phyloP scores from a whole-genome alignment of 2,329 filamentous ascomycete species.

The Teratosphaeria zuluensis region DNA sequence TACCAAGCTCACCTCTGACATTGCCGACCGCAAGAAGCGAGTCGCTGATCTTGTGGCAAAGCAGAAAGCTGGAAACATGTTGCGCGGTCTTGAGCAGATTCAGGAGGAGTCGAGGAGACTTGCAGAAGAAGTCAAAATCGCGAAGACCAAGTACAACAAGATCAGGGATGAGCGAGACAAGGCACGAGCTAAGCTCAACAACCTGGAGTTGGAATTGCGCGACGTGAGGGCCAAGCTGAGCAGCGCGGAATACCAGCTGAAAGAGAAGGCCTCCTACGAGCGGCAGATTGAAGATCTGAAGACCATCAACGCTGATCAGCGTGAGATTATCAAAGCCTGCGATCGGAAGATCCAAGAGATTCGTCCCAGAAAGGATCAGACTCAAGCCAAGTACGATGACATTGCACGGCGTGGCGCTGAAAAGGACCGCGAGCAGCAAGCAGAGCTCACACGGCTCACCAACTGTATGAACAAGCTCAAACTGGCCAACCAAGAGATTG shows the following conservation, averaged over 20 bases:
- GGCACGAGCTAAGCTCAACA: slow-evolving; percentile 54
- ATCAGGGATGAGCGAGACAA: slow-evolving; percentile 63
- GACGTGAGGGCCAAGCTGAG: slow-evolving; percentile 65
- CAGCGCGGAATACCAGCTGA: slow-evolving; percentile 61
- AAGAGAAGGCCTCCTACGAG: slow-evolving; percentile 65
- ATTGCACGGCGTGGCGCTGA: slow-evolving; percentile 59
- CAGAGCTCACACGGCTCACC: slow-evolving; percentile 60
- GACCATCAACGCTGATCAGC: slow-evolving; percentile 57
- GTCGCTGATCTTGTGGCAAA: slow-evolving; percentile 66
- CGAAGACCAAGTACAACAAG: slow-evolving; percentile 56
- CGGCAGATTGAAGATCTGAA: slow-evolving; percentile 65
- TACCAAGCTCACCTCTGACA: slow-evolving; percentile 60
- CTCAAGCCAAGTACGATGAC: slow-evolving; percentile 68
- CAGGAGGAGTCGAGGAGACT: slow-evolving; percentile 62
- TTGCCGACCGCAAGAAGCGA: slow-evolving; percentile 60
- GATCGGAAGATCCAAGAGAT: slow-evolving; percentile 68
- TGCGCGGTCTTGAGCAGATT: slow-evolving; percentile 72
- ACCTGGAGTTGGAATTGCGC: slow-evolving; percentile 62
- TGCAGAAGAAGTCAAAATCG: slow-evolving; percentile 55
- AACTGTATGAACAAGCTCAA: slow-evolving; percentile 69
- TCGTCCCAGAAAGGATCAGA: slow-evolving; percentile 64
- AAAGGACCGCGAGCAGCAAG: slow-evolving; percentile 62
- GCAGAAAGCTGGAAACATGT: slow-evolving; percentile 56
- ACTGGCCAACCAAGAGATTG: slow-evolving; percentile 66
- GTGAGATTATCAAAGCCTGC: slow-evolving; percentile 56